phyloP scores from a whole-genome alignment of 352 stramenopile genomes.

The Blastocystis hominis region DNA sequence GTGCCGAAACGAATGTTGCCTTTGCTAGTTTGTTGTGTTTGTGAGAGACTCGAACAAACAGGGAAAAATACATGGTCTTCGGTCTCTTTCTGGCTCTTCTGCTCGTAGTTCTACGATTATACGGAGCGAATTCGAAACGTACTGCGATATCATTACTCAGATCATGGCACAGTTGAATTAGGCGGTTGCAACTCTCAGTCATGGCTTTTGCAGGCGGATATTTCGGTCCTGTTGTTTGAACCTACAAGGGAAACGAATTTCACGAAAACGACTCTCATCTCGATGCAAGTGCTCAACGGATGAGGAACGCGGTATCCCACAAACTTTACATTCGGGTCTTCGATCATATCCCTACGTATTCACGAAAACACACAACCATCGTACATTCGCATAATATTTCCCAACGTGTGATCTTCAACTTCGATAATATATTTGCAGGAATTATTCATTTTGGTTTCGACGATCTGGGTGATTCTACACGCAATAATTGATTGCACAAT shows the following conservation, averaged over 20 bases:
- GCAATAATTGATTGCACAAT: neutral
- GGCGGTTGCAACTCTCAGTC: conserved; percentile 13
- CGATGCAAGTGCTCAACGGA: conserved; percentile 21
- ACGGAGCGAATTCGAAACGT: neutral
- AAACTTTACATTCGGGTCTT: conserved; percentile 26
- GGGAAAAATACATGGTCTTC: conserved; percentile 50
- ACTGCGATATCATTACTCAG: conserved; percentile 19
- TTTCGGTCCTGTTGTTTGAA: neutral
- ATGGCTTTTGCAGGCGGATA: conserved; percentile 22
- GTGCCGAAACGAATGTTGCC: conserved; percentile 21
- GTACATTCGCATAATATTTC: conserved; percentile 38
- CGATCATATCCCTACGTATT: conserved; percentile 28
- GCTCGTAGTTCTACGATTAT: neutral
- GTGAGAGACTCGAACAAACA: neutral
- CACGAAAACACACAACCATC: neutral
- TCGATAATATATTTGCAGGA: conserved; percentile 50
- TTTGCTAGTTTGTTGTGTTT: conserved; percentile 13
- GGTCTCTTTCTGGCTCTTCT: neutral
- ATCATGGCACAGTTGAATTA: conserved; percentile 32
- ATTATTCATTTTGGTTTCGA: conserved; percentile 44
- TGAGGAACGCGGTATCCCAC: conserved; percentile 33
- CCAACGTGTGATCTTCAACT: conserved; percentile 36
- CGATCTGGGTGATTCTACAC: conserved; percentile 15
- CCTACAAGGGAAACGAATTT: neutral
- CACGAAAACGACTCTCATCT: conserved; percentile 10